Percentiles rank a stretch among this genome's conserved stretches.
These are phyloP conservation scores for Hypoxylon sp. DNA, from an alignment of 2,329 filamentous ascomycete genomes.

Conservation along the genomic window DNA sequence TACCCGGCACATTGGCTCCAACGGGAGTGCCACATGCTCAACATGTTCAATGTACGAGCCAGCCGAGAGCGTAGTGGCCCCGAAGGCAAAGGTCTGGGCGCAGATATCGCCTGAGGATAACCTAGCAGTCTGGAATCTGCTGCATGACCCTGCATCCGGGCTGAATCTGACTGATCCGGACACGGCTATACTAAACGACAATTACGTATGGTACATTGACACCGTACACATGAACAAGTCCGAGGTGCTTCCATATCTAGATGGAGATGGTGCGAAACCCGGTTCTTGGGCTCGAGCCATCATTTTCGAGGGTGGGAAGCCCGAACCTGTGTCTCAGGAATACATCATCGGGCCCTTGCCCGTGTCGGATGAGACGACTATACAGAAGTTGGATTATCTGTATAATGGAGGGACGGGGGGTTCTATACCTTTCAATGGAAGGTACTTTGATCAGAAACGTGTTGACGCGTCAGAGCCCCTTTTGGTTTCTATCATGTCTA, in stretches of 20 bases:
- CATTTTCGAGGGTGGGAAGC: slow-evolving; percentile 61
- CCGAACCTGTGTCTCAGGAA: slow-evolving; percentile 61
- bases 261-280: slow-evolving; percentile 55
- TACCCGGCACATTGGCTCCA: background rate
- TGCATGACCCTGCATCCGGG: slow-evolving; percentile 58
- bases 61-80: slow-evolving; percentile 52
- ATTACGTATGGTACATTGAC: slow-evolving; percentile 64
- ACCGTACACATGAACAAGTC: slow-evolving; percentile 65
- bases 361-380: slow-evolving; percentile 56
- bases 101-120: slow-evolving; percentile 60
- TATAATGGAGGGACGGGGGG: slow-evolving; percentile 61
- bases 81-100: slow-evolving; percentile 60
- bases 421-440: slow-evolving; percentile 55
- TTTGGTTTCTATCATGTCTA: slow-evolving; percentile 58
- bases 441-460: slow-evolving; percentile 55
- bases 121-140: slow-evolving; percentile 60
- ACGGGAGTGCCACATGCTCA: slow-evolving; percentile 22
- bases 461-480: slow-evolving; percentile 55
- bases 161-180: slow-evolving; percentile 62
- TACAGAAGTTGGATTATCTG: slow-evolving; percentile 59
- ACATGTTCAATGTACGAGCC: slow-evolving; percentile 40
- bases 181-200: slow-evolving; percentile 59
- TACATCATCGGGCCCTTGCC: slow-evolving; percentile 67
- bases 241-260: slow-evolving; percentile 61
- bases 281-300: slow-evolving; percentile 62